These are phyloP conservation scores for Trichocomaceae sp. DNA, from an alignment of 2,329 filamentous ascomycete species.

Conservation along the genomic window DNA sequence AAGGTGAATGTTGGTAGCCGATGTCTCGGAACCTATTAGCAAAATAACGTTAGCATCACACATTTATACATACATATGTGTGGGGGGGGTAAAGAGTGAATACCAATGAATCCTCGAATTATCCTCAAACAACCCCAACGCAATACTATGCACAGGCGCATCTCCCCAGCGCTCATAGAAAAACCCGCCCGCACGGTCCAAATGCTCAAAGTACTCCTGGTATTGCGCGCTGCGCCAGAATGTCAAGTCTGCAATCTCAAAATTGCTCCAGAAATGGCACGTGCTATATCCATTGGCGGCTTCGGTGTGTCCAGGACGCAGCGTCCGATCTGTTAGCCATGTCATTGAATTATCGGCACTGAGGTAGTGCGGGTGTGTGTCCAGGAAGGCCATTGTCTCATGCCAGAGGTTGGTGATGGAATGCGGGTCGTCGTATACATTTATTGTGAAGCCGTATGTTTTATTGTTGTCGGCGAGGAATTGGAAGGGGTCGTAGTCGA, in stretches of 20 bases:
- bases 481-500: slow-evolving; percentile 96
- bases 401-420: slow-evolving; percentile 88
- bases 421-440: slow-evolving; percentile 83
- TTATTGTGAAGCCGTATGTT: slow-evolving; percentile 98
- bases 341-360: slow-evolving; percentile 76
- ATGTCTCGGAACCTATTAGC: slow-evolving; percentile 88
- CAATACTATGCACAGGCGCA: slow-evolving; percentile 93
- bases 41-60: no score
- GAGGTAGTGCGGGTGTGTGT: slow-evolving; percentile 72
- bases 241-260: slow-evolving; percentile 86
- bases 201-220: slow-evolving; percentile 90
- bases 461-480: slow-evolving; percentile 99
- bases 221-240: slow-evolving; percentile 90
- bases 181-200: slow-evolving; percentile 91
- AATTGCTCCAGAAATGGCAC: slow-evolving; percentile 99
- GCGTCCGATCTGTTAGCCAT: slow-evolving; percentile 74
- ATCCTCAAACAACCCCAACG: slow-evolving; percentile 86
- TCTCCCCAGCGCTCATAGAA: slow-evolving; percentile 99
- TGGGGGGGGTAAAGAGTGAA: slow-evolving; percentile 22
- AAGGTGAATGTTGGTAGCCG: slow-evolving; percentile 95
- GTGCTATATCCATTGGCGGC: slow-evolving; percentile 90
- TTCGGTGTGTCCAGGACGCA: slow-evolving; percentile 70
- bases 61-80: not conserved
- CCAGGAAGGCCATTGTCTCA: slow-evolving; percentile 82
- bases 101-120: slow-evolving; percentile 87